phyloP scores from a whole-genome alignment of 2,329 filamentous ascomycete species.

The Dothideomycetes sp. region DNA sequence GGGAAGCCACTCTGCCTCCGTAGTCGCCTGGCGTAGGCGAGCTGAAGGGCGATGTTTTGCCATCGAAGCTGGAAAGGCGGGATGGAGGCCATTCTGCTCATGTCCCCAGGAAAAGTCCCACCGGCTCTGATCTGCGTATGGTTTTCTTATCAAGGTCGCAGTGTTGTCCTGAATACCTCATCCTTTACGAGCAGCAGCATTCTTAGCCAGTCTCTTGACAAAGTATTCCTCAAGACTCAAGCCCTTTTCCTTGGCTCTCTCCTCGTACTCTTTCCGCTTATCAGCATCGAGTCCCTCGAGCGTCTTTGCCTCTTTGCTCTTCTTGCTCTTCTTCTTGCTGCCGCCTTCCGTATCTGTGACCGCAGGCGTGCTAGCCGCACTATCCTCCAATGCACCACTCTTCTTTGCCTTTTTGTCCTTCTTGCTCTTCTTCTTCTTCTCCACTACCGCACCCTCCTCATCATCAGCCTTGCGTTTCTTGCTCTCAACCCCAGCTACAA shows the following conservation, averaged over 20 bases:
- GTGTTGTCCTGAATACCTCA: no score
- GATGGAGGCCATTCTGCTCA: no score
- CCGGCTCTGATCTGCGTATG: no score
- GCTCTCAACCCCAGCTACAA: conserved; percentile 3
- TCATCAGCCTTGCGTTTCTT: conserved; percentile 8
- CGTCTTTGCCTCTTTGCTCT: conserved; percentile 11
- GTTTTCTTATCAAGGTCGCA: no score
- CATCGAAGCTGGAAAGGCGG: no score
- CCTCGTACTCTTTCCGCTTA: conserved; percentile 19
- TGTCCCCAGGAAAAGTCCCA: no score
- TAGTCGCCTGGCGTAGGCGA: no score
- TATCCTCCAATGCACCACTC: conserved; percentile 4
- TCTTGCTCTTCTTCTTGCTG: background rate
- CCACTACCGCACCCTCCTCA: conserved; percentile 6
- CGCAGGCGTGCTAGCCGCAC: background rate
- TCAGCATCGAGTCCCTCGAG: conserved; percentile 18
- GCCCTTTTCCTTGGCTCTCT: conserved; percentile 21
- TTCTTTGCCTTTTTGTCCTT: conserved; percentile 13
- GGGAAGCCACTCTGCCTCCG: no score
- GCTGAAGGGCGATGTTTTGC: no score
- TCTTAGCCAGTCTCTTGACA: conserved; percentile 3
- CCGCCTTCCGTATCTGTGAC: background rate
- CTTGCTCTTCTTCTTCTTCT: conserved; percentile 8
- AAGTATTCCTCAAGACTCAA: conserved; percentile 20
- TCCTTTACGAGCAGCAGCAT: background rate